phyloP scores from a whole-genome alignment of 1,284 basidiomycete genomes.

The Mrakiaceae sp. region DNA sequence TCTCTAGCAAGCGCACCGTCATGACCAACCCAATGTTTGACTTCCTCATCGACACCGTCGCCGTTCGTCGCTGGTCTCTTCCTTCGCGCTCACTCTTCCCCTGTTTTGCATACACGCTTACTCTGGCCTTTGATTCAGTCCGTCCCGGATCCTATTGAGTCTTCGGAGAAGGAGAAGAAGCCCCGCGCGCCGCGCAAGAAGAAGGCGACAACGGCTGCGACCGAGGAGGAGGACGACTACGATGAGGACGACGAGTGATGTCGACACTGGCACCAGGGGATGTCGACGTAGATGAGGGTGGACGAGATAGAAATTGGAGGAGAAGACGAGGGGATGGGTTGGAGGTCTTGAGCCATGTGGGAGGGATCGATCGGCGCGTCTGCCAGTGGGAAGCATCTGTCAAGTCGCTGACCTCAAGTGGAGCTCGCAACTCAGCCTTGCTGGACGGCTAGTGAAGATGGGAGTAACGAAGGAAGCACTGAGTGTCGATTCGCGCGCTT shows the following conservation, averaged over 20 bases:
- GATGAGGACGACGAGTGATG: conserved; percentile 25
- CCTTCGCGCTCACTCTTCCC: conserved; percentile 71
- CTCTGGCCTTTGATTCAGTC: neutral
- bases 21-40: conserved; percentile 82
- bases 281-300: too few species aligned
- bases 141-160: conserved; percentile 9
- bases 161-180: conserved; percentile 1
- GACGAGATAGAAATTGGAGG: too few species aligned
- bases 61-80: conserved; percentile 24
- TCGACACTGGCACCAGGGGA: too few species aligned
- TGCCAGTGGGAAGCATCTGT: too few species aligned
- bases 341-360: too few species aligned
- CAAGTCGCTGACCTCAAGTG: too few species aligned
- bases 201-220: conserved; percentile 10
- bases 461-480: too few species aligned
- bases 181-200: neutral
- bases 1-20: conserved; percentile 77
- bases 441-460: too few species aligned
- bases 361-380: too few species aligned
- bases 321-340: too few species aligned
- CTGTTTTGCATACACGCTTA: conserved; percentile 6
- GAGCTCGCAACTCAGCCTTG: too few species aligned
- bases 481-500: too few species aligned
- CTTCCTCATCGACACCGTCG: conserved; percentile 92
- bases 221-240: conserved; percentile 19